Base-by-base conservation (phyloP, 2,329 filamentous ascomycete species). In the Hymenoscyphus occultus region DNA sequence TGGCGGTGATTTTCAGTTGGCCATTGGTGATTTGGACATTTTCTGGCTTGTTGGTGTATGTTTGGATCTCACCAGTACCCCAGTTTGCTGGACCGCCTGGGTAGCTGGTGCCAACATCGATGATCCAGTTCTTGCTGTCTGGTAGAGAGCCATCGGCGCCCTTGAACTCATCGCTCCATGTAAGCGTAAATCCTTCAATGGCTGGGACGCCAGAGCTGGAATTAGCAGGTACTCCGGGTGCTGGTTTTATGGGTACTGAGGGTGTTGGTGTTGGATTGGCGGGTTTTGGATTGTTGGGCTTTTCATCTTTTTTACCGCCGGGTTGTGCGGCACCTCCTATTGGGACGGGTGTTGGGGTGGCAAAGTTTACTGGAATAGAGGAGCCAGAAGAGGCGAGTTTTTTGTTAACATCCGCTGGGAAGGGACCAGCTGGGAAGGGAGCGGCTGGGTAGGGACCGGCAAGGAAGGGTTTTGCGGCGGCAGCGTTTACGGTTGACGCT, bases 1-100 rank as follows among this genome's bases (percentile, higher is more conserved):
- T 72, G 62, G 75, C 74, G 0, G 75, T 76, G 61, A 81, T 81
- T 56, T 72, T 71, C 12, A 83, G 76, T 5, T 75, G 76, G n/a
- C 75, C 73, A 9, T 72, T 67, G 14, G 77, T 78, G 65, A 81
- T 72, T 64, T 71, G 74, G 58, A 83, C 68, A 72, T 84, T 84
- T 54, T 71, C 65, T 13, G 69, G 35, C 39, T 73, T 73, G 59
- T 71, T 70, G 32, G 80, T 82, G 73, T 83, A 83, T 1, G 75
- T 77, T 71, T 84, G 75, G 19, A 80, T 74, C 71, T 84, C 81
- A 61, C 77, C 76, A 3, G 81, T 84, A 59, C 82, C 81, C 81
- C 81, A 83, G 67, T 80, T 75, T 12, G 72, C 63, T 0, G 80
- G 73, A 0, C 81, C 81, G 19, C 78, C 78, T 2, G 79, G 75